Conservation (phyloP, 768 basidiomycete genomes). For the Suillus fuscotomentosus region DNA sequence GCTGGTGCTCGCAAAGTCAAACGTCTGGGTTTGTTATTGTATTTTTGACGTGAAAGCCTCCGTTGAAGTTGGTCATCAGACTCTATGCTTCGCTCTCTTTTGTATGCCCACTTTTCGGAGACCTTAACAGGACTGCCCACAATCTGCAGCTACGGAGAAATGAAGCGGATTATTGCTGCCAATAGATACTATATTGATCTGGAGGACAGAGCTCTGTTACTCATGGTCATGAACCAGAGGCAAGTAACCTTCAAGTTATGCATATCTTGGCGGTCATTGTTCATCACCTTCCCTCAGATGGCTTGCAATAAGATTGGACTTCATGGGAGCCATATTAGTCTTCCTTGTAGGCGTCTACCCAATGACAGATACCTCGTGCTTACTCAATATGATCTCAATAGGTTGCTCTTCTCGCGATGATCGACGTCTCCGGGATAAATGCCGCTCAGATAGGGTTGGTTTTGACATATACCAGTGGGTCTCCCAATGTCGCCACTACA, state of each 20-base stretch:
- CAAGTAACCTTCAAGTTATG: too few species aligned
- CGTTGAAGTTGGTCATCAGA: slow-evolving; percentile 35
- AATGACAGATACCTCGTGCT: neutral
- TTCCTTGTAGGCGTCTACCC: slow-evolving; percentile 42
- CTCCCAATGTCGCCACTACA: neutral
- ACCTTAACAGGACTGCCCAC: slow-evolving; percentile 70
- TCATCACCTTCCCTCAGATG: too few species aligned
- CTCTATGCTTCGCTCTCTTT: slow-evolving; percentile 66
- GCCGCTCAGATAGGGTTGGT: too few species aligned
- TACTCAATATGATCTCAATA: too few species aligned
- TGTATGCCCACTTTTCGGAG: slow-evolving; percentile 80
- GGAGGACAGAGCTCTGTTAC: slow-evolving; percentile 68
- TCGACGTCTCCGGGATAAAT: too few species aligned
- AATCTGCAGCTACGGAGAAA: slow-evolving; percentile 70
- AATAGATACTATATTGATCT: slow-evolving; percentile 70
- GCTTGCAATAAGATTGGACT: slow-evolving; percentile 26
- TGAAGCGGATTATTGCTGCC: slow-evolving; percentile 56
- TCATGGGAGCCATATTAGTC: slow-evolving; percentile 59
- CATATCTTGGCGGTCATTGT: too few species aligned
- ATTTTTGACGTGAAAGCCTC: neutral
- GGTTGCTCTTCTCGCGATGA: too few species aligned
- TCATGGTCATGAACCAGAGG: slow-evolving; percentile 18
- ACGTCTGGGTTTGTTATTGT: slow-evolving; percentile 33
- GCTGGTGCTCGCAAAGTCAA: slow-evolving; percentile 74
- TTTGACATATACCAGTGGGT: slow-evolving; percentile 50